phyloP scores from a whole-genome alignment of 768 basidiomycete genomes.

The Leccinum incarnatum region DNA sequence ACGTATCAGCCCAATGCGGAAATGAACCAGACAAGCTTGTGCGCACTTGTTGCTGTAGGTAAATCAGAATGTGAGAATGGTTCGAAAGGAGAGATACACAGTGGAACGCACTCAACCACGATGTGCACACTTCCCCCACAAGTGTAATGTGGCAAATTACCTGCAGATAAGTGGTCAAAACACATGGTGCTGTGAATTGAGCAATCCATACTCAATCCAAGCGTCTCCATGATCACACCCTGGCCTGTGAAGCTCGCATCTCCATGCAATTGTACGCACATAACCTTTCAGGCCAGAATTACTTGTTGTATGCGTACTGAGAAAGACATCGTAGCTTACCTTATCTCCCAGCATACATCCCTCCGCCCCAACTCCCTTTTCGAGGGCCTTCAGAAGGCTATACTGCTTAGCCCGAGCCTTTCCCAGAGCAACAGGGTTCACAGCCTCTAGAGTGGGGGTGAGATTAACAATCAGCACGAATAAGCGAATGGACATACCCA shows the following conservation, averaged over 20 bases:
- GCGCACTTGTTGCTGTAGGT: neutral
- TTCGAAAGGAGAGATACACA: neutral
- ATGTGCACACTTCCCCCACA: conserved; percentile 78
- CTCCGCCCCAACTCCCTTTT: conserved; percentile 29
- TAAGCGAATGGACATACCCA: conserved; percentile 41
- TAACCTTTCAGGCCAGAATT: conserved; percentile 48
- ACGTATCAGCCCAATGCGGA: neutral
- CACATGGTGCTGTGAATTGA: neutral
- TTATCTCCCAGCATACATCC: conserved; percentile 34
- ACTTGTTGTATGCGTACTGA: neutral
- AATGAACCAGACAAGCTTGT: neutral
- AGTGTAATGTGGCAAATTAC: conserved; percentile 87
- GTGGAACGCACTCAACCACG: neutral
- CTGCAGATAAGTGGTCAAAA: conserved; percentile 34
- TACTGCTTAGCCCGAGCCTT: conserved; percentile 92
- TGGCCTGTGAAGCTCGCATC: conserved; percentile 92
- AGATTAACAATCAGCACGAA: neutral
- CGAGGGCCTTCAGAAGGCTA: conserved; percentile 65
- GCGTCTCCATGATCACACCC: conserved; percentile 84
- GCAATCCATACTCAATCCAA: conserved; percentile 68
- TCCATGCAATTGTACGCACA: conserved; percentile 90
- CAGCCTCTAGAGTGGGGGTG: conserved; percentile 55
- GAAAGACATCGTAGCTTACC: conserved; percentile 7
- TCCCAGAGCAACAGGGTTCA: conserved; percentile 84
- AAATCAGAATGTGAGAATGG: neutral